phyloP scores from a whole-genome alignment of 176 grass and related monocot genomes.

The Cocos nucifera region DNA sequence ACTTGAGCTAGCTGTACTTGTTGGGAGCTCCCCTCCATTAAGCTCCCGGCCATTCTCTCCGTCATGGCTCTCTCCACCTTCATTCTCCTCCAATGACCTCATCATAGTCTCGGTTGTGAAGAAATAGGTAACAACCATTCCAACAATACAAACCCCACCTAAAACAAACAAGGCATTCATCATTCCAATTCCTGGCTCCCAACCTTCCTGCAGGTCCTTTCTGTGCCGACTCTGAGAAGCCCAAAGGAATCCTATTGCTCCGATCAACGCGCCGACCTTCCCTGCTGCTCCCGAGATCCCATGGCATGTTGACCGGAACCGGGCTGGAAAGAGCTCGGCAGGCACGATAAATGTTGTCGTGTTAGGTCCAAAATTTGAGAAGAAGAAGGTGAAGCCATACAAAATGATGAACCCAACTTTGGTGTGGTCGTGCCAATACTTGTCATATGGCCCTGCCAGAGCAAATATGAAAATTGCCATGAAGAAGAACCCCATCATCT shows the following conservation, averaged over 20 bases:
- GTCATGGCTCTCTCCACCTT: slow-evolving; percentile 5
- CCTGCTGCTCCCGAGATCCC: slow-evolving; percentile 30
- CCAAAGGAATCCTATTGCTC: slow-evolving; percentile 31
- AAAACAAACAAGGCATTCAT: slow-evolving; percentile 47
- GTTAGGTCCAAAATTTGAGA: slow-evolving; percentile 42
- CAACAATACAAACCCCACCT: slow-evolving; percentile 40
- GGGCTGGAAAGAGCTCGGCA: slow-evolving; percentile 34
- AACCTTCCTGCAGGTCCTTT: no score
- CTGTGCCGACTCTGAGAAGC: slow-evolving; percentile 25
- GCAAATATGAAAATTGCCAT: slow-evolving; percentile 52
- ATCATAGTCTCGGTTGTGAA: slow-evolving; percentile 60
- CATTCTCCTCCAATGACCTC: slow-evolving; percentile 67
- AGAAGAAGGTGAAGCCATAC: slow-evolving; percentile 38
- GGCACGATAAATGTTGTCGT: slow-evolving; percentile 34
- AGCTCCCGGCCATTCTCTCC: no score
- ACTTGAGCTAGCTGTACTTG: no score
- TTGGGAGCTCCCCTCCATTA: no score
- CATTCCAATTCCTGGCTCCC: slow-evolving; percentile 31
- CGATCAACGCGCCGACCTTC: slow-evolving; percentile 30
- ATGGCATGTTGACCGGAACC: slow-evolving; percentile 34
- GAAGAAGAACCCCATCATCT: slow-evolving; percentile 35
- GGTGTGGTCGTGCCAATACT: slow-evolving; percentile 23
- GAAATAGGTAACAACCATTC: slow-evolving; percentile 33
- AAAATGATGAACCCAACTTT: slow-evolving; percentile 22
- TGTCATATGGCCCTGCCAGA: slow-evolving; percentile 17